Percentiles rank a stretch among this genome's conserved stretches.
These are phyloP conservation scores for Trametes sp. DNA, from an alignment of 1,284 basidiomycete genomes.

Conservation along the genomic window DNA sequence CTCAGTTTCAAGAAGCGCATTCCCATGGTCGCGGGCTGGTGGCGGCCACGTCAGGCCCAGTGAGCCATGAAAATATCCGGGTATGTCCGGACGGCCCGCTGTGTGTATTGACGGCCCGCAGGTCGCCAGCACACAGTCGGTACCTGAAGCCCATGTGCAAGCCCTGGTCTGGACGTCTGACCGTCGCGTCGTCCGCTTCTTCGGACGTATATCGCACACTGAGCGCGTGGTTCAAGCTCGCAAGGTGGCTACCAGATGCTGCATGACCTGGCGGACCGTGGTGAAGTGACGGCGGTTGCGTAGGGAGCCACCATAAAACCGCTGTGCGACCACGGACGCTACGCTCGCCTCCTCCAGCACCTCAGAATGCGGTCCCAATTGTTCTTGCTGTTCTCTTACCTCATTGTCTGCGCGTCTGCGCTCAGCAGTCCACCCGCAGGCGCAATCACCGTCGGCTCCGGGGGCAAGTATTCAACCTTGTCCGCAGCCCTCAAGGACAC, in stretches of 20 bases:
- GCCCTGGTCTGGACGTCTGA: constrained; percentile 1
- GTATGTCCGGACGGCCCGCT: constrained; percentile 15
- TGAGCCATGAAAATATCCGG: not conserved
- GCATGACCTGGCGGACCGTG: constrained; percentile 16
- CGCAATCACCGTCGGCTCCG: constrained; percentile 36
- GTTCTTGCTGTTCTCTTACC: constrained; percentile 15
- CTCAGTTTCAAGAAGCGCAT: not conserved
- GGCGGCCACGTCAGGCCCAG: not conserved
- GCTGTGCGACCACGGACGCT: not conserved
- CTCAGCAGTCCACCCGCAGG: constrained; percentile 35
- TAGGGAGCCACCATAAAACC: not conserved
- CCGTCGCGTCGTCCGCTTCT: constrained; percentile 11
- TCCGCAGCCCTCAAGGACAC: constrained; percentile 36
- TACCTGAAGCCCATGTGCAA: not conserved
- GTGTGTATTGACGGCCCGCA: constrained; percentile 1
- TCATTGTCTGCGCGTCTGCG: constrained; percentile 22
- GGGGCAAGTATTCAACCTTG: constrained; percentile 35
- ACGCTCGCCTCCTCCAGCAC: not conserved
- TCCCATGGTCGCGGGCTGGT: constrained; percentile 1
- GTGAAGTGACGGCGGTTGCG: not conserved
- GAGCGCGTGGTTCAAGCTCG: constrained; percentile 11
- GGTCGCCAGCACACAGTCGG: constrained; percentile 1
- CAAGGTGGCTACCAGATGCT: not conserved
- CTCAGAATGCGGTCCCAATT: constrained; percentile 18
- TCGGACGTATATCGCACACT: constrained; percentile 23